phyloP scores from a whole-genome alignment of 2,329 filamentous ascomycete genomes.

The Fusarium redolens region DNA sequence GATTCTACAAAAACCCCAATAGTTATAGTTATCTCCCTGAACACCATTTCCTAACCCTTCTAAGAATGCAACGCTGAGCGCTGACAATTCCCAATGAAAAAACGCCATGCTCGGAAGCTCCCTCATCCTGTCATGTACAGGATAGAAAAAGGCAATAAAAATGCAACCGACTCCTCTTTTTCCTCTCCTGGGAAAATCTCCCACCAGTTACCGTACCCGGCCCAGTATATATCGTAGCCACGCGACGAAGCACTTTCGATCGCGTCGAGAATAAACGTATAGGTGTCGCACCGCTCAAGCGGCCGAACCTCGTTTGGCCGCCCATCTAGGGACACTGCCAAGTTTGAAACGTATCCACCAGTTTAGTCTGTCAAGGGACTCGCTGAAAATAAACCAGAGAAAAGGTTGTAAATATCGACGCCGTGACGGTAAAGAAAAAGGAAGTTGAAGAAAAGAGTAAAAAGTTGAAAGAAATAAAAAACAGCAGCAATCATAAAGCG shows the following conservation, averaged over 20 bases:
- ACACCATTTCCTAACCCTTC: slow-evolving; percentile 4
- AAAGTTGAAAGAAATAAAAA: background rate
- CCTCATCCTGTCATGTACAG: slow-evolving; percentile 36
- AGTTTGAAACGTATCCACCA: slow-evolving; percentile 39
- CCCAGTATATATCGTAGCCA: slow-evolving; percentile 40
- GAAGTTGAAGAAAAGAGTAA: slow-evolving; percentile 15
- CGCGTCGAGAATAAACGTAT: slow-evolving; percentile 45
- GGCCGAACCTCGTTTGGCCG: slow-evolving; percentile 27
- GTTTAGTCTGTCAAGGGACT: slow-evolving; percentile 39
- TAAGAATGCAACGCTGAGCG: slow-evolving; percentile 13
- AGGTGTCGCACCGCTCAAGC: slow-evolving; percentile 29
- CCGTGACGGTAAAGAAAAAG: slow-evolving; percentile 36
- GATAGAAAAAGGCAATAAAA: slow-evolving; percentile 7
- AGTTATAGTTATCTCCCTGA: slow-evolving; percentile 19
- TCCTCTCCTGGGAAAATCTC: slow-evolving; percentile 32
- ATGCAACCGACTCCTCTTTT: slow-evolving; percentile 38
- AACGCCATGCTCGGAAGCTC: slow-evolving; percentile 40
- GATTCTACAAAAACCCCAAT: slow-evolving; percentile 32
- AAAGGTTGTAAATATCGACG: slow-evolving; percentile 32
- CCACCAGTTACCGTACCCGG: slow-evolving; percentile 29
- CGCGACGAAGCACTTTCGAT: slow-evolving; percentile 48
- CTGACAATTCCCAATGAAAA: slow-evolving; percentile 7
- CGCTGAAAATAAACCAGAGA: slow-evolving; percentile 35
- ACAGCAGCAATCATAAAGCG: slow-evolving; percentile 34
- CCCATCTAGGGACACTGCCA: slow-evolving; percentile 32